Conservation (phyloP, 2,329 filamentous ascomycete genomes). For the Taxawa tesnikishii region DNA sequence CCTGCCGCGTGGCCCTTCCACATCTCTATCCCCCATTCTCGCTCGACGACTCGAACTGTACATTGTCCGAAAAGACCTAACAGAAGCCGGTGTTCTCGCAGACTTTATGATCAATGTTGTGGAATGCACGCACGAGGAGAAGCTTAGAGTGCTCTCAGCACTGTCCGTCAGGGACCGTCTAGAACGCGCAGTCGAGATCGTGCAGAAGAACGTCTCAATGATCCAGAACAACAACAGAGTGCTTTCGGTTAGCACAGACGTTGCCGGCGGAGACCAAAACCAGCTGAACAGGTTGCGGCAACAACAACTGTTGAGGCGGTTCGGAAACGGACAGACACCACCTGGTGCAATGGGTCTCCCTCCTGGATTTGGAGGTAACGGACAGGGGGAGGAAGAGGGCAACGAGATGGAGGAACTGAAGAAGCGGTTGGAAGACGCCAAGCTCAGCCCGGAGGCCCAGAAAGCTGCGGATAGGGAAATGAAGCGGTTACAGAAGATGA, state of each 20-base stretch:
- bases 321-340: conserved; percentile 17
- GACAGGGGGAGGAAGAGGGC: conserved; percentile 63
- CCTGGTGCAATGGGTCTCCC: conserved; percentile 11
- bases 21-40: conserved; percentile 67
- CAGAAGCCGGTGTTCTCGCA: conserved; percentile 73
- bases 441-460: conserved; percentile 69
- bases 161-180: conserved; percentile 67
- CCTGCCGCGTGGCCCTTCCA: conserved; percentile 55
- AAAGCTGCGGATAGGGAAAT: conserved; percentile 89
- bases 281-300: conserved; percentile 28
- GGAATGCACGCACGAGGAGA: conserved; percentile 80
- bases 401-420: conserved; percentile 88
- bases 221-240: conserved; percentile 85
- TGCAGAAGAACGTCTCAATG: conserved; percentile 68
- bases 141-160: conserved; percentile 73
- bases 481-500: conserved; percentile 85
- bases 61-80: conserved; percentile 68
- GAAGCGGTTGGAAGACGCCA: conserved; percentile 71
- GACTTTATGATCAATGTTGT: conserved; percentile 96
- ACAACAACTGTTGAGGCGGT: conserved; percentile 25
- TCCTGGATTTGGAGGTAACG: conserved; percentile 28
- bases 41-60: conserved; percentile 77
- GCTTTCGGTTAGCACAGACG: conserved; percentile 58
- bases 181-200: conserved; percentile 67
- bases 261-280: conserved; percentile 16